Percentiles rank a stretch among this genome's conserved stretches.
These are phyloP conservation scores for Nicotiana tabacum DNA, from an alignment of 257 asterid genomes.

Conservation along the genomic window DNA sequence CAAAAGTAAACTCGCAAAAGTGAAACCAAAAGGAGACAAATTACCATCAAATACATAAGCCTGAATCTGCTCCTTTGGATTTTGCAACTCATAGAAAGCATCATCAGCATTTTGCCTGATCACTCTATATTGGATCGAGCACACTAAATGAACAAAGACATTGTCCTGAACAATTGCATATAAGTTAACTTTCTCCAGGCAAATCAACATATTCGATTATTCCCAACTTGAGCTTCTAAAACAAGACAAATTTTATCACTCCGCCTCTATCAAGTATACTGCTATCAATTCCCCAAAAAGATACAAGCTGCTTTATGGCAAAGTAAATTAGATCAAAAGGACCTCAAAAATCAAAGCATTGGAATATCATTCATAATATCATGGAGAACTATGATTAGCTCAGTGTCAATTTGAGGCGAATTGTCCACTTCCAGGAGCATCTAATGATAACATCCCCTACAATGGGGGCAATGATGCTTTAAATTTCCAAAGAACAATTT, in stretches of 20 bases:
- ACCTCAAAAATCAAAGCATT: not conserved
- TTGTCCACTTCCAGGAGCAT: not conserved
- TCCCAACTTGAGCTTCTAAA: not conserved
- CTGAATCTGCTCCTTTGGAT: constrained; percentile 87
- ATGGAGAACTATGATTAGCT: not conserved
- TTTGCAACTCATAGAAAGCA: constrained; percentile 93
- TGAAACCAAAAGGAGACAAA: not conserved
- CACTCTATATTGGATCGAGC: constrained; percentile 88
- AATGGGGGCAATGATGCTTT: not conserved
- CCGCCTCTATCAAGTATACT: not conserved
- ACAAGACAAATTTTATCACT: not conserved
- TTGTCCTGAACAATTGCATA: constrained; percentile 62
- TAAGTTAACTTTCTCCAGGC: constrained; percentile 12
- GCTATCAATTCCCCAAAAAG: not conserved
- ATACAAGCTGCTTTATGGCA: not conserved
- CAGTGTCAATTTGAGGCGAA: not conserved
- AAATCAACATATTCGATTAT: not conserved
- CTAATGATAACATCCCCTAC: not conserved
- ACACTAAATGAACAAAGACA: constrained; percentile 88
- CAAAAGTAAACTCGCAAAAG: not conserved
- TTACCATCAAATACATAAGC: constrained; percentile 95
- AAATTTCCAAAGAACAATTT: not conserved
- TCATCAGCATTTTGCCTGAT: constrained; percentile 82
- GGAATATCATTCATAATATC: not conserved
- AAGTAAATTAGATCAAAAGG: not conserved